Base-by-base conservation (phyloP, 129 eudicot genomes). In the Heracleum sosnowskyi region DNA sequence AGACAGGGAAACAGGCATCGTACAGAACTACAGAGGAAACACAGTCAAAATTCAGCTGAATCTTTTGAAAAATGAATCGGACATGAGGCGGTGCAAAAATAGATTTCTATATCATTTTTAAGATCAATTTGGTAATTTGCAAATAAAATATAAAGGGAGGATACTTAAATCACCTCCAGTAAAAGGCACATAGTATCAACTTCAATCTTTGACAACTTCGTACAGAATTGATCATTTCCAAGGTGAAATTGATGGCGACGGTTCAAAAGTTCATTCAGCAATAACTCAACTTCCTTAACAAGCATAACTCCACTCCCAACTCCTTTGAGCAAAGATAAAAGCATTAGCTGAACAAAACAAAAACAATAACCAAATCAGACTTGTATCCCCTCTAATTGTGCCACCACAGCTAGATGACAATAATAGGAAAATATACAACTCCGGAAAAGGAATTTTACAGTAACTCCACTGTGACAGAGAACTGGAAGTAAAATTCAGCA, bases 301-400 rank as follows among this genome's bases (percentile, higher is more conserved):
- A 44, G 85, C 77, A 91, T 31, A 77, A 95, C 71, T 74, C 75
- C 84, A 84, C 87, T 83, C 71, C 97, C 98, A 89, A 87, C 74
- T 46, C 87, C 97, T 88, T 90, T 90, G 81, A 95, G 83, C 85
- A 95, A 78, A 70, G 89, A 82, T 51, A 95, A 80, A 76, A 95
- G 84, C 81, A 76, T 86, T 79, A 91, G 81, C 97, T 93, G 94
- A 77, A 86, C 6, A 73, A 73, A 73, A 28, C 36, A 73, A 29
- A 28, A 28, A 44, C 55, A 41, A 73, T 35, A 73, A 11, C 15
- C 66, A 34, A 72, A 5, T 72, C 26, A 13, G 16, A 40, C 13
- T 29, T 39, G 2, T 41, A 40, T 24, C 55, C 31, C 4, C 75
- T n/a, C 51, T 39, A 24, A n/a, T 7, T 0, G 34, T n/a, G 45